Percentiles rank a stretch among this genome's conserved stretches.
Evolutionary conservation across 2,329 filamentous ascomycete species (phyloP).

Genomic region (Diaporthe caulivora): DNA sequence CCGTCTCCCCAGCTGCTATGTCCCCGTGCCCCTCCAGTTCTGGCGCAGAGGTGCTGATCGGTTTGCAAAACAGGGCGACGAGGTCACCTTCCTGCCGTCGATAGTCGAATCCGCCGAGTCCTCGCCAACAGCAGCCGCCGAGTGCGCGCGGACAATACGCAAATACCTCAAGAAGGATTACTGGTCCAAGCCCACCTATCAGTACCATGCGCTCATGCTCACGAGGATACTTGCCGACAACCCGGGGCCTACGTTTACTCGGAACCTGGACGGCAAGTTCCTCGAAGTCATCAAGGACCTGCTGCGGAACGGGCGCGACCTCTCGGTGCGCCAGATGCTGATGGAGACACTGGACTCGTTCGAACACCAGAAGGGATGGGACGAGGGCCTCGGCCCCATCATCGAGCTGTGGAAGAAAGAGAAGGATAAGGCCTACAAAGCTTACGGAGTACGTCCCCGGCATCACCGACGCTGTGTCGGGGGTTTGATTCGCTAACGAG

Average conservation of each 20-base stretch:
- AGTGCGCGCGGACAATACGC: slow-evolving; percentile 84
- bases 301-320: slow-evolving; percentile 77
- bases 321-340: slow-evolving; percentile 85
- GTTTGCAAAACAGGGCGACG: slow-evolving; percentile 72
- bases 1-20: neutral
- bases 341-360: slow-evolving; percentile 88
- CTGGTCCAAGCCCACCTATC: slow-evolving; percentile 73
- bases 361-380: slow-evolving; percentile 77
- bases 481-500: slow-evolving; percentile 37
- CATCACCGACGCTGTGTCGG: neutral
- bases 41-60: slow-evolving; percentile 36
- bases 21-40: neutral
- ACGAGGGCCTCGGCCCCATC: slow-evolving; percentile 79
- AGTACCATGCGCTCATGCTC: slow-evolving; percentile 98
- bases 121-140: slow-evolving; percentile 85
- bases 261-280: slow-evolving; percentile 89
- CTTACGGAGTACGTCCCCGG: slow-evolving; percentile 59
- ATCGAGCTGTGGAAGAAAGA: slow-evolving; percentile 92
- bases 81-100: slow-evolving; percentile 90
- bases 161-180: slow-evolving; percentile 84
- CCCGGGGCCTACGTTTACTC: slow-evolving; percentile 90
- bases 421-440: slow-evolving; percentile 74
- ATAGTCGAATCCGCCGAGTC: slow-evolving; percentile 97
- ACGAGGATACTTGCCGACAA: slow-evolving; percentile 93
- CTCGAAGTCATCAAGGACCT: slow-evolving; percentile 80